phyloP scores from a whole-genome alignment of 768 basidiomycete species.

The Tricholoma saponaceum region DNA sequence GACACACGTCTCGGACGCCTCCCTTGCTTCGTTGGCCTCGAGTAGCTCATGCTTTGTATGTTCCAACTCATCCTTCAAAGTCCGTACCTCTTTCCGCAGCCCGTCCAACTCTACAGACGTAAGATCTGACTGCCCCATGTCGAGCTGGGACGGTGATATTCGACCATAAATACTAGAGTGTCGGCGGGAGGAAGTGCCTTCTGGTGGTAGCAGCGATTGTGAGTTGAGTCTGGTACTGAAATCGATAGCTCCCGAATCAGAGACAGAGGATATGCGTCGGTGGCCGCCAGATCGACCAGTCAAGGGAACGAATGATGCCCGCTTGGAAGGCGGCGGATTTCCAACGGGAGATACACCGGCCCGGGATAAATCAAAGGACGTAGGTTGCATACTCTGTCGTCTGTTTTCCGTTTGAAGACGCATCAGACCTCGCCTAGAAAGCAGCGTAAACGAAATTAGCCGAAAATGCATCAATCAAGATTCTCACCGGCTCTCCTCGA shows the following conservation, averaged over 20 bases:
- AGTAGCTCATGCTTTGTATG: conserved; percentile 61
- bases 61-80: conserved; percentile 56
- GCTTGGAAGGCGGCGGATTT: conserved; percentile 55
- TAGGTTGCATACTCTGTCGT: conserved; percentile 48
- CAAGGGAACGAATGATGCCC: conserved; percentile 73
- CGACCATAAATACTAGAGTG: conserved; percentile 54
- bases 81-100: conserved; percentile 55
- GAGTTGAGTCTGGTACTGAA: conserved; percentile 30
- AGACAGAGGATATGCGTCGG: conserved; percentile 71
- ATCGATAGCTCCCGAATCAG: conserved; percentile 47
- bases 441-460: conserved; percentile 6
- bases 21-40: conserved; percentile 79
- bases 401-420: conserved; percentile 76
- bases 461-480: background rate
- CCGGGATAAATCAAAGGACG: conserved; percentile 53
- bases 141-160: conserved; percentile 38
- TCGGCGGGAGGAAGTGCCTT: conserved; percentile 30
- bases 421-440: conserved; percentile 75
- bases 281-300: conserved; percentile 56
- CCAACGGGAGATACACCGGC: conserved; percentile 33
- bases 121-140: conserved; percentile 20
- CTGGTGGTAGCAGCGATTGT: conserved; percentile 30
- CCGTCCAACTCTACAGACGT: conserved; percentile 46
- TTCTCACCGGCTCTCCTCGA: conserved; percentile 79
- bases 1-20: conserved; percentile 85